A percentile compares a stretch with the other conserved stretches of the same genome.
These are phyloP conservation scores for Boletus rufocinnamomeus DNA, from an alignment of 768 basidiomycete genomes.

Conservation along the genomic window DNA sequence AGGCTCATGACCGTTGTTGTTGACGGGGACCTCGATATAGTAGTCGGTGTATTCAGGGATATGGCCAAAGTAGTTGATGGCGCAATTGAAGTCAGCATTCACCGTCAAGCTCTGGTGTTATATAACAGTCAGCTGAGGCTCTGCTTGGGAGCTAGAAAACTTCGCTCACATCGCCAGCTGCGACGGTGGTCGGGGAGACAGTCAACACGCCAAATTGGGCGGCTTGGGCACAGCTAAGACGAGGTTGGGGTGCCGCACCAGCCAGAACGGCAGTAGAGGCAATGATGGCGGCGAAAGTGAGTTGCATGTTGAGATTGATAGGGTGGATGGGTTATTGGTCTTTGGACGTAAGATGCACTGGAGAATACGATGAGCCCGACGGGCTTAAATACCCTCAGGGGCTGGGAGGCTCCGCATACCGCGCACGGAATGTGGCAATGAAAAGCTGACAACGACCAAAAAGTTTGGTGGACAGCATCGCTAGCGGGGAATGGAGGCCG, in stretches of 20 bases:
- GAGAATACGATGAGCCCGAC: background rate
- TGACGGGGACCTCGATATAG: conserved; percentile 35
- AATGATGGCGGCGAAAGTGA: conserved; percentile 16
- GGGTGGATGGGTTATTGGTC: background rate
- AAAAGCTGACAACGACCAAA: background rate
- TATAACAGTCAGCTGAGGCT: conserved; percentile 3
- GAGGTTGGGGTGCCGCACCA: conserved; percentile 20
- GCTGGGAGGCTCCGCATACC: conserved; percentile 2
- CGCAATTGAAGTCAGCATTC: conserved; percentile 29
- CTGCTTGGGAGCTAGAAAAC: background rate
- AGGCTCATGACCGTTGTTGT: conserved; percentile 35
- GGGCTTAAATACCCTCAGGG: conserved; percentile 12
- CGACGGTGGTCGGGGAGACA: conserved; percentile 24
- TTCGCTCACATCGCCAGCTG: conserved; percentile 28
- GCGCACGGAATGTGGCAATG: background rate
- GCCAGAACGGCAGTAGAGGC: conserved; percentile 17
- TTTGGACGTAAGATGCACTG: background rate
- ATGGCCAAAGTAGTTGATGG: conserved; percentile 20
- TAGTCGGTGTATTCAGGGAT: conserved; percentile 33
- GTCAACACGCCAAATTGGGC: conserved; percentile 19
- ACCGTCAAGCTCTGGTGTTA: conserved; percentile 23
- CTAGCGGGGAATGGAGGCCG: conserved; percentile 9
- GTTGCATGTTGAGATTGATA: conserved; percentile 18
- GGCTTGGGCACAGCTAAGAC: conserved; percentile 27
- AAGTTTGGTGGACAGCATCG: background rate